Percentiles rank a stretch among this genome's conserved stretches.
Conservation (phyloP, 345 rosid species). For the Aquilaria yunnanensis region DNA sequence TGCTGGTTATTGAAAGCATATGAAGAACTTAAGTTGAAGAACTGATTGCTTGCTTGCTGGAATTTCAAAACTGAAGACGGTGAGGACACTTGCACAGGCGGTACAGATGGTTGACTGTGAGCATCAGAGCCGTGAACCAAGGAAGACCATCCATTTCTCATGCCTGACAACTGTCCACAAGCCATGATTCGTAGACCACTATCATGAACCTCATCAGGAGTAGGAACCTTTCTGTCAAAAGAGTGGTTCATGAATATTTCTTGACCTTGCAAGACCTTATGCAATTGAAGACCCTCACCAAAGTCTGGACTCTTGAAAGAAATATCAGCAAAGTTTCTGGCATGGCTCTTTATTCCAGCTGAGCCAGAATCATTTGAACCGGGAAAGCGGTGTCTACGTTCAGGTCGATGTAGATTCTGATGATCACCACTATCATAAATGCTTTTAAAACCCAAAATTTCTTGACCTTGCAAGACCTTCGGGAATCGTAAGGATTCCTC, state of each 20-base stretch:
- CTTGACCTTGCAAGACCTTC: conserved; percentile 99
- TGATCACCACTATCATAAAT: conserved; percentile 39
- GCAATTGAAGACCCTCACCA: conserved; percentile 61
- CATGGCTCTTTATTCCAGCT: conserved; percentile 20
- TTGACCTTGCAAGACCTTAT: conserved; percentile 99
- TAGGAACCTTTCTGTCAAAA: conserved; percentile 22
- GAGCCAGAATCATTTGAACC: conserved; percentile 28
- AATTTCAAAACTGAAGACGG: conserved; percentile 76
- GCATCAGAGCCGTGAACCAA: conserved; percentile 34
- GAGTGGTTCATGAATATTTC: conserved; percentile 58
- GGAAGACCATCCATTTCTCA: conserved; percentile 52
- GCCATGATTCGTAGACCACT: conserved; percentile 31
- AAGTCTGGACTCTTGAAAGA: conserved; percentile 47
- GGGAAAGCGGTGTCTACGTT: conserved; percentile 29
- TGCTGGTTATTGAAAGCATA: conserved; percentile 18
- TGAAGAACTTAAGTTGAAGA: conserved; percentile 10
- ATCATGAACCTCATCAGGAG: conserved; percentile 31
- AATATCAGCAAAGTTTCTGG: conserved; percentile 27
- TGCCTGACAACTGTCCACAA: conserved; percentile 32
- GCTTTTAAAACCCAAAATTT: conserved; percentile 63
- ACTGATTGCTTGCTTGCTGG: conserved; percentile 37
- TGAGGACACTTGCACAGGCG: conserved; percentile 47
- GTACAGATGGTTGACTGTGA: conserved; percentile 24
- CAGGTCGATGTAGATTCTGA: conserved; percentile 33
- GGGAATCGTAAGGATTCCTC: conserved; percentile 90